A percentile compares a stretch with the other conserved stretches of the same genome.
These are phyloP conservation scores for Aspergillus bridgeri DNA, from an alignment of 495 filamentous ascomycete genomes.

Conservation along the genomic window DNA sequence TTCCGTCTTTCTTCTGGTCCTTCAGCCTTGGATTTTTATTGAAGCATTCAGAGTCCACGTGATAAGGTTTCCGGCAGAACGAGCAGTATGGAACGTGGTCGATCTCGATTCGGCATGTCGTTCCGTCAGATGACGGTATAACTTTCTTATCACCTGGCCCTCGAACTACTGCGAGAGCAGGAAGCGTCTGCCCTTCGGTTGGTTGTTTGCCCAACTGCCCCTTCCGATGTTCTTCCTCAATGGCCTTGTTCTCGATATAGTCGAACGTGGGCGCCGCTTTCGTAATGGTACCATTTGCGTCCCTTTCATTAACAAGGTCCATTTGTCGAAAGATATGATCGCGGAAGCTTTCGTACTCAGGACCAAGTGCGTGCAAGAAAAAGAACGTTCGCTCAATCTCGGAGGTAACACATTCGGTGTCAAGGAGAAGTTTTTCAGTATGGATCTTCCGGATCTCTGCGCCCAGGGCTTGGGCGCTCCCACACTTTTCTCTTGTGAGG, in stretches of 20 bases:
- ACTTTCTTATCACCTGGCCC: not conserved
- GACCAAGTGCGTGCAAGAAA: not conserved
- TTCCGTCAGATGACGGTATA: not conserved
- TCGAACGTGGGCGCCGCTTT: not conserved
- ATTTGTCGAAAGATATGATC: not conserved
- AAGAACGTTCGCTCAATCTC: not conserved
- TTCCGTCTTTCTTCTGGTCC: not conserved
- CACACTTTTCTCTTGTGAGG: not conserved
- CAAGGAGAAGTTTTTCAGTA: not conserved
- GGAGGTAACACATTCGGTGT: not conserved
- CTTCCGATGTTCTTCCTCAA: not conserved
- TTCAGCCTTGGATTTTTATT: not conserved
- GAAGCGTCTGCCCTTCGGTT: not conserved
- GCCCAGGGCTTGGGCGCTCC: not conserved
- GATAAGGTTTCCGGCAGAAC: conserved; percentile 1
- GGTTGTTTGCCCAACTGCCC: not conserved
- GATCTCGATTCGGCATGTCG: not conserved
- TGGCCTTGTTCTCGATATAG: conserved; percentile 1
- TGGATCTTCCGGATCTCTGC: not conserved
- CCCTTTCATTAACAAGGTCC: conserved; percentile 1
- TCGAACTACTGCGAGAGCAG: not conserved
- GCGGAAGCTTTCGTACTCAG: not conserved
- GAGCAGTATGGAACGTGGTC: not conserved
- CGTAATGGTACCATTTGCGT: not conserved
- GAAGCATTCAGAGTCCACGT: not conserved